Evolutionary conservation across 2,329 filamentous ascomycete species (phyloP).

Genomic region (Epichloe glyceriae): DNA sequence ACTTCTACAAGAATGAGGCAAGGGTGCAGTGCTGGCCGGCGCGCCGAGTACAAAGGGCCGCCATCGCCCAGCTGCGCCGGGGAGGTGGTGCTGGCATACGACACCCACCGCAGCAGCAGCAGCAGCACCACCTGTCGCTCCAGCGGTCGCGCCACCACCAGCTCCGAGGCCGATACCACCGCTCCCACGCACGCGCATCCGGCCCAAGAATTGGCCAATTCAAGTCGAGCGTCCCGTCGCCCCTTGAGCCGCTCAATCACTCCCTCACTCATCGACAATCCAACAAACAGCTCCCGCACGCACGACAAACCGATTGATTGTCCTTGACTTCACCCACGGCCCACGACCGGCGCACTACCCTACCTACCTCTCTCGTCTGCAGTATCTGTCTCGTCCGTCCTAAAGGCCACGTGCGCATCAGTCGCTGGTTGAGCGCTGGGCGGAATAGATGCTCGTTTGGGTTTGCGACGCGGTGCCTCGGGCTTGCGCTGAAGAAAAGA

Average conservation of each 20-base stretch:
- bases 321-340: background rate
- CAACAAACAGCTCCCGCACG: background rate
- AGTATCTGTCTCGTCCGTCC: background rate
- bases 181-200: background rate
- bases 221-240: background rate
- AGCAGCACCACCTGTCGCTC: background rate
- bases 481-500: background rate
- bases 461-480: background rate
- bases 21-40: conserved; percentile 7
- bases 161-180: background rate
- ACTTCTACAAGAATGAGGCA: conserved; percentile 34
- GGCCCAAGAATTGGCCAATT: background rate
- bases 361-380: too few species aligned
- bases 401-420: background rate
- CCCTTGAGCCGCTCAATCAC: too few species aligned
- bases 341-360: too few species aligned
- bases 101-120: background rate
- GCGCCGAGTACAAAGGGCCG: conserved; percentile 20
- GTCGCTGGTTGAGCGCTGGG: background rate
- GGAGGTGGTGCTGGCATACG: conserved; percentile 3
- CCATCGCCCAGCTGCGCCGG: conserved; percentile 8
- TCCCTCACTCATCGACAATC: background rate
- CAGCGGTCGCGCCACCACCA: background rate
- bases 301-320: background rate
- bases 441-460: background rate